Base-by-base conservation (phyloP, 2,329 filamentous ascomycete species). In the Colletotrichum ledebouriae region DNA sequence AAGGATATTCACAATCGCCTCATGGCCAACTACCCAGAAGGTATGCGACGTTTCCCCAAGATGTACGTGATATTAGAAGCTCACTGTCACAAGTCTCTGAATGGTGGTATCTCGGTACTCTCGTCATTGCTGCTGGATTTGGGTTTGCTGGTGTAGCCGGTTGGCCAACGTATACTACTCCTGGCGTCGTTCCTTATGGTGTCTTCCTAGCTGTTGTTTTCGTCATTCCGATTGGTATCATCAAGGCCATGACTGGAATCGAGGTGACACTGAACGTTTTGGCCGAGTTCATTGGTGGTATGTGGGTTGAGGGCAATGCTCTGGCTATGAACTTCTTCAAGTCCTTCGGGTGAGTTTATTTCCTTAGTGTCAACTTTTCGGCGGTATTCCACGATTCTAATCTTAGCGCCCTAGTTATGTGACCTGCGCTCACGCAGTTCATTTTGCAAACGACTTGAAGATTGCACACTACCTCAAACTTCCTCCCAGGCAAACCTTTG, bases 391-490 rank as follows among this genome's bases (percentile, higher is more conserved):
- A 22, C 4, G 22, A 22, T 22, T 22, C 22, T 22, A 22, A 22
- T 22, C 22, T 22, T 3, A 22, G 5, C 4, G 1, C 1, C 3
- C 20, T 17, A 68, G 65, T 9, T 83, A 83, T 59, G 80, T 84
- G 13, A 84, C 83, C 1, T 84, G 82, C 59, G 82, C 83, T 0
- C 83, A 86, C 69, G 83, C 84, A n/a, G 77, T 87, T 22, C 80
- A 80, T 74, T 87, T 86, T 73, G 81, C 78, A 66, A 82, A 81
- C 71, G 83, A 83, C 70, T 74, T 83, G 41, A 85, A 85, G 74
- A 81, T 85, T 13, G 83, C 82, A 9, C 83, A 85, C 70, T 89
- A 89, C 75, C 82, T 87, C 78, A 89, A 89, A 78, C 87, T 90
- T 17, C 87, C 88, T 5, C 88, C 88, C 0, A 83, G 85, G 11